Base-by-base conservation (phyloP, 78 protist species). In the Ministeria vibrans region DNA sequence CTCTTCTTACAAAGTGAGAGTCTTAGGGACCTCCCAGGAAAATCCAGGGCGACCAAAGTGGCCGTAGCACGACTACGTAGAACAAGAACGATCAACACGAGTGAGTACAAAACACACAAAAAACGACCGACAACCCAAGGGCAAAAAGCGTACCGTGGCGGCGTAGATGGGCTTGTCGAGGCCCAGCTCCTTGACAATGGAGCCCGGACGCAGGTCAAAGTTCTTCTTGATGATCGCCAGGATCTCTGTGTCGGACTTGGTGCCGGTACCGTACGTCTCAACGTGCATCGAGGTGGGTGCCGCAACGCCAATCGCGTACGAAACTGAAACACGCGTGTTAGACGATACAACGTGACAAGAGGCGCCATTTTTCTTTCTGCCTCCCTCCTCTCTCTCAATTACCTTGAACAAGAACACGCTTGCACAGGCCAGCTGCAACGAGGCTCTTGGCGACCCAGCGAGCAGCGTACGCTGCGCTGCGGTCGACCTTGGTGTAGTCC, bases 401-500 rank as follows among this genome's bases (percentile, higher is more conserved):
- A n/a, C n/a, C n/a, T 92, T 99, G 99, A 61, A 98, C 98, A 45
- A 96, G 79, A 83, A 84, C 72, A 66, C 99, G 89, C 66, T 78
- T 51, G 79, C 89, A 87, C 4, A 99, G 90, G 55, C 94, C 95
- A 53, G 96, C 95, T 34, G 91, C 92, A 30, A 99, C 99, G 42
- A 97, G 61, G 43, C 99, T 96, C 95, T 96, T 97, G 85, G 99
- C 99, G 75, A 97, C 91, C 99, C 99, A 97, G 53, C 99, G 92
- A 49, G 97, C 97, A n/a, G 97, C 96, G 88, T 99, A 99, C 71
- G 98, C 96, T 28, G 99, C 99, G 9, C 99, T 96, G 55, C 99
- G 96, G 84, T 99, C 99, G 79, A 99, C 99, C 96, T 99, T 99
- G 86, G 99, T 83, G 61, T 94, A 95, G 90, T 99, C 99, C 95